Evolutionary conservation across 495 filamentous ascomycete species (phyloP).

Genomic region (Podospora appendiculata): DNA sequence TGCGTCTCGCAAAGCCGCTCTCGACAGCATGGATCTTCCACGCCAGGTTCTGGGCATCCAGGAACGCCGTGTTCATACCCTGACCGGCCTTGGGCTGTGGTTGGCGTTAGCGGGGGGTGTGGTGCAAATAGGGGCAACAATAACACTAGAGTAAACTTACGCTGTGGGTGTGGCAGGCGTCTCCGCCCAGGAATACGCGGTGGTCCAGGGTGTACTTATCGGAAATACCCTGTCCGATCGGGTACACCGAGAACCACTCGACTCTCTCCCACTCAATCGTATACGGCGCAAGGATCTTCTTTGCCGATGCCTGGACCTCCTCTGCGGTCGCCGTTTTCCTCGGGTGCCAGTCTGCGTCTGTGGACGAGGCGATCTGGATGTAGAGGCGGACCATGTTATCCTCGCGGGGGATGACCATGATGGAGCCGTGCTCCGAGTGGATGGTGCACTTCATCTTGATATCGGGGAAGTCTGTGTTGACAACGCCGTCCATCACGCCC

Average conservation of each 20-base stretch:
- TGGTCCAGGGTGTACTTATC: conserved; percentile 58
- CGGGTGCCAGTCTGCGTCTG: conserved; percentile 52
- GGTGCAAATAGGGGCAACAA: not conserved
- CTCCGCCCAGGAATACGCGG: conserved; percentile 70
- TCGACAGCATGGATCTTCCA: conserved; percentile 78
- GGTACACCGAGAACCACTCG: conserved; percentile 63
- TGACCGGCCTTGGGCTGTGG: conserved; percentile 65
- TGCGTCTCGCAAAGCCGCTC: conserved; percentile 48
- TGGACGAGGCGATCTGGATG: conserved; percentile 64
- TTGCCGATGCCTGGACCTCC: conserved; percentile 58
- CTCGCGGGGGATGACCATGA: conserved; percentile 72
- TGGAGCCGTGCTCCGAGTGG: conserved; percentile 58
- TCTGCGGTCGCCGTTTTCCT: conserved; percentile 55
- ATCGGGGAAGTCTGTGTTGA: conserved; percentile 70
- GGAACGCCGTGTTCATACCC: conserved; percentile 79
- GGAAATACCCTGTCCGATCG: conserved; percentile 68
- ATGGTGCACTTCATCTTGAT: conserved; percentile 89
- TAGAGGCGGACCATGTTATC: conserved; percentile 68
- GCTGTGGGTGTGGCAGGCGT: conserved; percentile 79
- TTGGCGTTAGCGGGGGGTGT: conserved; percentile 9
- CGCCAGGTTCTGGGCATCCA: conserved; percentile 73
- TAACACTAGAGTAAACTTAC: not conserved
- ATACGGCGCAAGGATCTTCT: conserved; percentile 61
- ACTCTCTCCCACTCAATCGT: conserved; percentile 60
- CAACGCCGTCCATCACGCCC: conserved; percentile 72